Percentiles rank a stretch among this genome's conserved stretches.
Conservation (phyloP, 2,329 filamentous ascomycete genomes). For the Pestalotiopsis fici region DNA sequence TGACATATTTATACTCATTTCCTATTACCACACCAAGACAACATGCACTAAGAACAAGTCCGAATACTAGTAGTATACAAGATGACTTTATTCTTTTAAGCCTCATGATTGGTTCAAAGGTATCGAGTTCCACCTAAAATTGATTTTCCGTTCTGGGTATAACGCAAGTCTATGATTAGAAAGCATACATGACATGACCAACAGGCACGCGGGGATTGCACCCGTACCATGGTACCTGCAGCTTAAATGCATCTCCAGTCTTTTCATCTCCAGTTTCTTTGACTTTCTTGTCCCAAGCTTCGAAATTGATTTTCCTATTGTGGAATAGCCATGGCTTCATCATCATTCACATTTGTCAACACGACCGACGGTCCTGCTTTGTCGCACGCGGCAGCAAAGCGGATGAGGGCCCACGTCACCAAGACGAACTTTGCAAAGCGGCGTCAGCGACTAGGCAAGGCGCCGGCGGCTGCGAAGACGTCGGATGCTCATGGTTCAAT, state of each 20-base stretch:
- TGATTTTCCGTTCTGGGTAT: conserved; percentile 15
- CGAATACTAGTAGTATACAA: neutral
- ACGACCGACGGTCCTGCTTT: conserved; percentile 16
- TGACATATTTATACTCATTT: neutral
- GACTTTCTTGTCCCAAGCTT: neutral
- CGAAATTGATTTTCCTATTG: conserved; percentile 14
- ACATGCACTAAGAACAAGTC: neutral
- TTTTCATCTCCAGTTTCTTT: rapidly evolving
- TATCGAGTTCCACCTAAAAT: conserved; percentile 1
- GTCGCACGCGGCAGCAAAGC: conserved; percentile 14
- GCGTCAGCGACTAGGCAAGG: conserved; percentile 10
- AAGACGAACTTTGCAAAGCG: conserved; percentile 21
- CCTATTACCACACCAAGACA: neutral
- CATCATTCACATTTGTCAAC: conserved; percentile 19
- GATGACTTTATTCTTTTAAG: neutral
- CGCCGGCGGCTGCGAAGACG: neutral
- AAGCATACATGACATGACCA: too few species aligned
- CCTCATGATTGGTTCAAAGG: neutral
- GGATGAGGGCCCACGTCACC: conserved; percentile 19
- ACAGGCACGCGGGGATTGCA: too few species aligned
- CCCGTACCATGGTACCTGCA: too few species aligned
- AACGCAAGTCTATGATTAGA: neutral
- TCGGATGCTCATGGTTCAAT: neutral
- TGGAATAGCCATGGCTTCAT: conserved; percentile 14
- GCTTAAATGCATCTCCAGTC: neutral